Evolutionary conservation across 2,329 filamentous ascomycete genomes (phyloP), one percentile per base, ranked within the genome.

Genomic region (Pseudogymnoascus sp.): DNA sequence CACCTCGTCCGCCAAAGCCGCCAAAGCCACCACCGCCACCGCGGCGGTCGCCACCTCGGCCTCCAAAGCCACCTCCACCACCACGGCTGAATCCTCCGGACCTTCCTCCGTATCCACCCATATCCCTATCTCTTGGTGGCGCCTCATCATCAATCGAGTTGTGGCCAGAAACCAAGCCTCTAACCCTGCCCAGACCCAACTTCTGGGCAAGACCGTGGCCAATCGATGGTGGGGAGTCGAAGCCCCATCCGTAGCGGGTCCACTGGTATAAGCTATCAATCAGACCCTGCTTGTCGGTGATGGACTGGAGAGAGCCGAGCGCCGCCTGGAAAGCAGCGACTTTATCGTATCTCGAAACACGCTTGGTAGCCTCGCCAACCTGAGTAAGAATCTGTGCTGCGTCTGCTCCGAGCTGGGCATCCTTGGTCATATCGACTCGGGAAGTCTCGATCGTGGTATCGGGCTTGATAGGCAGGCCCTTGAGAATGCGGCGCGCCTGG

Each of bases 231-330:
- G 71, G 71, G 24, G 65, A 33, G 21, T 70, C 70, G 58, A 65
- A 70, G 7, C 71, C 71, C 70, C 70, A 72, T 24, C 69, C 71
- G 63, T 65, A 72, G 62, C 67, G 67, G 0, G 67, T 65, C 71
- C 67, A 70, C 36, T 68, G 67, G 37, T 70, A 69, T 41, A 73
- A 36, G 6, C 63, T 54, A n/a, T 65, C 39, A 6, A 68, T 50
- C 7, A 60, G 31, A 2, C 41, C 58, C 37, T 10, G 40, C 33
- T 60, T 61, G 35, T 40, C 26, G 35, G 29, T 13, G 10, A 59
- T 21, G 15, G 62, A 54, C 59, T 37, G 39, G 11, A 66, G 41
- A 15, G 61, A 41, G 6, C 64, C 63, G 9, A 73, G 47, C 1
- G 40, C 26, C 21, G 65, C 67, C 62, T 68, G 63, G 36, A 68